A percentile compares a stretch with the other conserved stretches of the same genome.
Evolutionary conservation across 2,329 filamentous ascomycete genomes (phyloP).

Genomic region (Claviceps pazoutovae): DNA sequence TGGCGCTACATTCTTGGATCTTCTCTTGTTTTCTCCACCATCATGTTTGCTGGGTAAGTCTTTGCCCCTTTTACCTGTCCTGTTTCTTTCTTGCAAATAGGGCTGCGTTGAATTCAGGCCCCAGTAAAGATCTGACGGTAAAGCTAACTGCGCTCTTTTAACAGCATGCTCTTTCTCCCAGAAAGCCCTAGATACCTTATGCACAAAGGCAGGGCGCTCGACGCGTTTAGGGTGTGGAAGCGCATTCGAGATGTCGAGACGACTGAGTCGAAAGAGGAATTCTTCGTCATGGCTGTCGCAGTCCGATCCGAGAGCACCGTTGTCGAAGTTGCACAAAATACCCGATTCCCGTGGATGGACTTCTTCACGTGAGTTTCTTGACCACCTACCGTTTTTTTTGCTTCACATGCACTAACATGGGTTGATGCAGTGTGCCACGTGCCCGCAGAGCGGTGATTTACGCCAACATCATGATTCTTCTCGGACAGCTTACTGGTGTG

Average conservation of each 20-base stretch:
- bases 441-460: constrained; percentile 53
- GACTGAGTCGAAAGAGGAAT: constrained; percentile 50
- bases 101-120: too few relatives aligned
- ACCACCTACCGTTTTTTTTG: too few relatives aligned
- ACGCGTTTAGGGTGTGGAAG: constrained; percentile 53
- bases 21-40: constrained; percentile 51
- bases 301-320: constrained; percentile 43
- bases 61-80: too few relatives aligned
- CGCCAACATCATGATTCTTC: constrained; percentile 55
- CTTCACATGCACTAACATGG: not conserved
- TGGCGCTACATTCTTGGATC: constrained; percentile 65
- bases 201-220: constrained; percentile 41
- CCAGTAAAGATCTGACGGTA: not conserved
- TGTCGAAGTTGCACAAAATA: constrained; percentile 34
- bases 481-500: constrained; percentile 58
- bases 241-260: constrained; percentile 49
- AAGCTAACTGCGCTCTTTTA: not conserved
- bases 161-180: constrained; percentile 58
- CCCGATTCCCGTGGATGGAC: constrained; percentile 55
- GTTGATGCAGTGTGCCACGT: constrained; percentile 33
- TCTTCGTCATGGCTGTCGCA: constrained; percentile 56
- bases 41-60: constrained; percentile 22
- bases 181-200: constrained; percentile 56
- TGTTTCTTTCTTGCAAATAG: too few relatives aligned
- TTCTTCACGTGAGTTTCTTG: constrained; percentile 42